phyloP scores from a whole-genome alignment of 192 early-diverging fungal species.

The Rhizophagus clarus region DNA sequence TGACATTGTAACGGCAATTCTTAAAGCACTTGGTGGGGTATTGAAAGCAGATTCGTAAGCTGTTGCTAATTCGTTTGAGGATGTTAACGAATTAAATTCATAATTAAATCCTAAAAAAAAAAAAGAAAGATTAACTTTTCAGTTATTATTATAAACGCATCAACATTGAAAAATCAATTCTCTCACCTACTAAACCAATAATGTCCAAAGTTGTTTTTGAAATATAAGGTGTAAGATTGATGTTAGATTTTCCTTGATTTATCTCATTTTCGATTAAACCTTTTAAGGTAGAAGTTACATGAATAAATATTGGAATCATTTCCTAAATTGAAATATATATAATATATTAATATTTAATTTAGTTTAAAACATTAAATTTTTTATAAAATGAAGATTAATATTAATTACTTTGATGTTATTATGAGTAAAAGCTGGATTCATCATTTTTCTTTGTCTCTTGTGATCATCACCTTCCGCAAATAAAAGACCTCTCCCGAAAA shows the following conservation, averaged over 20 bases:
- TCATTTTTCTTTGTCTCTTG: constrained; percentile 54
- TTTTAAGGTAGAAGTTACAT: constrained; percentile 34
- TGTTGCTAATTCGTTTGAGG: constrained; percentile 41
- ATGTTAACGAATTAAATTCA: constrained; percentile 46
- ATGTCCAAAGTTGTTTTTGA: constrained; percentile 49
- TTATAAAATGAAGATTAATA: no score
- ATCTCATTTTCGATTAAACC: constrained; percentile 39
- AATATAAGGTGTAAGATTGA: constrained; percentile 43
- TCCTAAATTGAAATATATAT: neutral
- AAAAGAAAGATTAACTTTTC: no score
- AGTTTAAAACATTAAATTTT: no score
- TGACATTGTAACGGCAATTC: constrained; percentile 31
- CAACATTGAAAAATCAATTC: neutral
- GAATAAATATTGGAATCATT: constrained; percentile 36
- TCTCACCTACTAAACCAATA: constrained; percentile 44
- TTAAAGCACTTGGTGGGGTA: neutral
- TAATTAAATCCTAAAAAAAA: constrained; percentile 45
- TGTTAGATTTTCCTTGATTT: constrained; percentile 31
- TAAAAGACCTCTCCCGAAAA: constrained; percentile 52
- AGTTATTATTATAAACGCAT: neutral
- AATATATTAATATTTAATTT: no score
- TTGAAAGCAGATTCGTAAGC: constrained; percentile 45
- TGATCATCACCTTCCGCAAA: constrained; percentile 56
- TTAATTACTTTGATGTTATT: constrained; percentile 40
- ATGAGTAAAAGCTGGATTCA: constrained; percentile 56